Conservation (phyloP, 129 eudicot genomes). For the Sambucus nigra region DNA sequence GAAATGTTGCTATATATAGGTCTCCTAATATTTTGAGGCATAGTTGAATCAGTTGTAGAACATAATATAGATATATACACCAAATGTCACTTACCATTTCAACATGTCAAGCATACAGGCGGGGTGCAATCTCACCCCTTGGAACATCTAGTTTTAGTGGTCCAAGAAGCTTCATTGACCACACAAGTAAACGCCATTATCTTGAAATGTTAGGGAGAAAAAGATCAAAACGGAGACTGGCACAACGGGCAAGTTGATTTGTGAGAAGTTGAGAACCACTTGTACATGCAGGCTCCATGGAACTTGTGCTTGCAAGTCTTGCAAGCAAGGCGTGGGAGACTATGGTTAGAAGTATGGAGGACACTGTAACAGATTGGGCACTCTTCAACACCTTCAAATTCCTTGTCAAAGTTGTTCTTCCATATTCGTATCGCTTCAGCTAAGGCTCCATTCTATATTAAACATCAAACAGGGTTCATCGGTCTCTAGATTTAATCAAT, state of each 20-base stretch:
- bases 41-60: no score
- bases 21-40: no score
- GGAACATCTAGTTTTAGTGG: no score
- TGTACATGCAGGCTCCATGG: slow-evolving; percentile 85
- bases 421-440: slow-evolving; percentile 96
- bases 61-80: no score
- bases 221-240: slow-evolving; percentile 78
- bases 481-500: background rate
- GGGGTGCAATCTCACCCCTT: no score
- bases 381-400: slow-evolving; percentile 96
- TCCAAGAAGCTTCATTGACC: background rate
- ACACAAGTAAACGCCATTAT: background rate
- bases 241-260: slow-evolving; percentile 91
- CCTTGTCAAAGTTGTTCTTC: slow-evolving; percentile 95
- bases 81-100: no score
- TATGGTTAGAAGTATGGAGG: slow-evolving; percentile 77
- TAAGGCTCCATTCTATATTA: slow-evolving; percentile 78
- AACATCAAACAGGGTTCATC: slow-evolving; percentile 3
- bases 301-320: slow-evolving; percentile 97
- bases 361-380: slow-evolving; percentile 99
- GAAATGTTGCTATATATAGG: no score
- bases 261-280: slow-evolving; percentile 94
- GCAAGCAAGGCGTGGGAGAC: slow-evolving; percentile 89
- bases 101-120: no score
- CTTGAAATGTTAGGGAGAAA: background rate